Base-by-base conservation (phyloP, 2,329 filamentous ascomycete genomes). In the Monosporascus sp. region DNA sequence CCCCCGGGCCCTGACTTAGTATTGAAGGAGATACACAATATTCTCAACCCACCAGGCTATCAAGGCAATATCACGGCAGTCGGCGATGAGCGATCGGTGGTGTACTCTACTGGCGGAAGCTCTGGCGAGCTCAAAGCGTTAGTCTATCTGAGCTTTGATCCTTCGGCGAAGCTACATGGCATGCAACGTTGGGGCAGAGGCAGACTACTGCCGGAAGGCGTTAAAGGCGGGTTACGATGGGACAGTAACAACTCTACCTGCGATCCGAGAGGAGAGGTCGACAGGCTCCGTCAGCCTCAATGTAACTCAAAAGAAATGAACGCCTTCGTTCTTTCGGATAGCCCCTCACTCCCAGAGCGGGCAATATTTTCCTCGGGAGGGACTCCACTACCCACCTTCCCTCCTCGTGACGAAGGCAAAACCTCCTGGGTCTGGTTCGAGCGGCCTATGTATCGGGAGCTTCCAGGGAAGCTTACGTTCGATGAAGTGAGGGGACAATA, bases 61-160 rank as follows among this genome's bases (percentile, higher is more conserved):
- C 43, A 46, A n/a, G 58, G 60, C 20, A 55, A 53, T 37, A 49
- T 67, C 9, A 58, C 46, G 9, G 60, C 64, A 35, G 44, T 53
- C 17, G 54, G 62, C 19, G 66, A 69, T 37, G 65, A 63, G 44
- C 61, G 65, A 16, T 65, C 61, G 0, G 24, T 69, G 3, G 49
- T 68, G 19, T 69, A 67, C 48, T 58, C 63, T n/a, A 61, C 57
- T 11, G 58, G 58, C 7, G 56, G 59, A 5, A 50, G 50, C 20
- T 43, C 52, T 1, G 58, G 58, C 11, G 55, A 56, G 3, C 51
- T 60, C 3, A 63, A 66, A 24, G 53, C 52, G 7, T 50, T 69
- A 50, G 55, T 68, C 7, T 62, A 62, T 22, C 11, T 68, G 5
- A 62, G 62, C 17, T 69, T 69, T 26, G 66, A 69, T 35, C 65